phyloP scores from a whole-genome alignment of 2,329 filamentous ascomycete genomes.

The Zasmidium cellare region DNA sequence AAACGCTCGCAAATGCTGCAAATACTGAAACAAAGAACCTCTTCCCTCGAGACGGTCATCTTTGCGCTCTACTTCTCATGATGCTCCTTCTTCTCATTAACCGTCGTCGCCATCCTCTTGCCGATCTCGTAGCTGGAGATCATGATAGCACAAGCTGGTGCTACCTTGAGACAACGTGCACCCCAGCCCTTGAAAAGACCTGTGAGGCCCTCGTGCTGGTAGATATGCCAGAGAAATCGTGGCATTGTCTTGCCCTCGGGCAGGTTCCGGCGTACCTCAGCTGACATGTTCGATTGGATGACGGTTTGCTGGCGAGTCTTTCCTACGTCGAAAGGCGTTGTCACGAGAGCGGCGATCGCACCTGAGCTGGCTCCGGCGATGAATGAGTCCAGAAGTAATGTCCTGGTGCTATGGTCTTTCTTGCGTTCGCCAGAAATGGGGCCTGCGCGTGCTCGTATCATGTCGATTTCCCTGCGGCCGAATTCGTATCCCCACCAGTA shows the following conservation, averaged over 20 bases:
- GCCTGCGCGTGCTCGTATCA: slow-evolving; percentile 58
- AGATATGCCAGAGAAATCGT: slow-evolving; percentile 86
- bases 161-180: slow-evolving; percentile 88
- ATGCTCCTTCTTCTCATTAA: slow-evolving; percentile 60
- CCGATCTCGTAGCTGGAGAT: slow-evolving; percentile 97
- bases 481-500: slow-evolving; percentile 99
- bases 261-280: slow-evolving; percentile 41
- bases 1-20: neutral
- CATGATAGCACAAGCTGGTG: slow-evolving; percentile 97
- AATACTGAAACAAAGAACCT: neutral
- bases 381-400: slow-evolving; percentile 87
- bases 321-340: slow-evolving; percentile 94
- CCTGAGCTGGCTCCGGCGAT: slow-evolving; percentile 81
- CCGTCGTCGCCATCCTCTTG: slow-evolving; percentile 77
- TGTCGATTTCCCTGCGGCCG: slow-evolving; percentile 69
- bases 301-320: slow-evolving; percentile 93
- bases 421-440: slow-evolving; percentile 24
- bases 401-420: slow-evolving; percentile 64
- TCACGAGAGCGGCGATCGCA: slow-evolving; percentile 80
- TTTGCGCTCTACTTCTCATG: neutral
- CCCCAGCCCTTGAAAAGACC: slow-evolving; percentile 92
- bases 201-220: slow-evolving; percentile 74
- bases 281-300: slow-evolving; percentile 53
- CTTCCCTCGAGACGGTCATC: neutral
- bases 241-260: slow-evolving; percentile 80